A percentile compares a stretch with the other conserved stretches of the same genome.
phyloP scores from a whole-genome alignment of 257 asterid genomes.

The Primulina tabacum region DNA sequence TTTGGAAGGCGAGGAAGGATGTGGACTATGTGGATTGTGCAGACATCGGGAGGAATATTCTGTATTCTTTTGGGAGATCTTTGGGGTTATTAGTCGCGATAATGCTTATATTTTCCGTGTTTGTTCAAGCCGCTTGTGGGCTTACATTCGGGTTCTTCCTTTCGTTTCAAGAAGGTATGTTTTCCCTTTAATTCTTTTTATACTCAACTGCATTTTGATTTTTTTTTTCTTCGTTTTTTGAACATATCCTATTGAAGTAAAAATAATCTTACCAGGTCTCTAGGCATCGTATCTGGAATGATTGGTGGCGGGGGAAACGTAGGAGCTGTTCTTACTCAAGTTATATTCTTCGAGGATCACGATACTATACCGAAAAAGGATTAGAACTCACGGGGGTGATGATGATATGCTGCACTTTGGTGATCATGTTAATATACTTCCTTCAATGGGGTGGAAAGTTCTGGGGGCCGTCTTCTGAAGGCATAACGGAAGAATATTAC shows the following conservation, averaged over 20 bases:
- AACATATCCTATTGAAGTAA: background rate
- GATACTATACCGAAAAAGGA: conserved; percentile 65
- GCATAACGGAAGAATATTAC: conserved; percentile 67
- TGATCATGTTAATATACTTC: conserved; percentile 54
- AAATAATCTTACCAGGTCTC: conserved; percentile 40
- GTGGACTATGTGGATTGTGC: conserved; percentile 73
- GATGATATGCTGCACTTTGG: conserved; percentile 60
- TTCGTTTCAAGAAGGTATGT: conserved; percentile 76
- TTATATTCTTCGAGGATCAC: conserved; percentile 78
- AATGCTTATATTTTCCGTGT: conserved; percentile 69
- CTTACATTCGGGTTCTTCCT: conserved; percentile 88
- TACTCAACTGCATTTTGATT: background rate
- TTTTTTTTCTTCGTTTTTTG: background rate
- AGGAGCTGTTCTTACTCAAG: conserved; percentile 73
- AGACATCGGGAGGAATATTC: conserved; percentile 62
- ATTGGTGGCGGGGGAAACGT: conserved; percentile 85
- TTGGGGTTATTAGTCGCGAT: conserved; percentile 49
- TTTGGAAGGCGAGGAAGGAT: conserved; percentile 84
- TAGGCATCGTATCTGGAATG: conserved; percentile 79
- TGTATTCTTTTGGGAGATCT: conserved; percentile 65
- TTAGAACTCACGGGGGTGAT: conserved; percentile 74
- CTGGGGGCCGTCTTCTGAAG: conserved; percentile 55
- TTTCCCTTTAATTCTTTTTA: background rate
- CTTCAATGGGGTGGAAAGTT: conserved; percentile 98
- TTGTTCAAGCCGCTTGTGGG: conserved; percentile 92